Evolutionary conservation across 345 rosid species (phyloP).

Genomic region (Salix suchowensis): DNA sequence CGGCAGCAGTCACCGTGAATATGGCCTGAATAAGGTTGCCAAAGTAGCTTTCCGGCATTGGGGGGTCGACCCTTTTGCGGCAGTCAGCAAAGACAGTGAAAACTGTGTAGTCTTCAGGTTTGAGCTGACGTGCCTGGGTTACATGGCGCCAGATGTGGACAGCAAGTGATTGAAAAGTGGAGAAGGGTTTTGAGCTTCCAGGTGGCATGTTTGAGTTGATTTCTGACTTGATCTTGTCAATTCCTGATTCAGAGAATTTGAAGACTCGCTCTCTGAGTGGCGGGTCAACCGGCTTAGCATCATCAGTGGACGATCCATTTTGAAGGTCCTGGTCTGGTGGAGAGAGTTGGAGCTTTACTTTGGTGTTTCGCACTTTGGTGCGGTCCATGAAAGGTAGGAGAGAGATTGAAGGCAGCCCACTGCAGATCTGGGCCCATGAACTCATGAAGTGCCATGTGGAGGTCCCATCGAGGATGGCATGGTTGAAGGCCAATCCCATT

Average conservation of each 20-base stretch:
- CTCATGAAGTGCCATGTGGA: slow-evolving; percentile 98
- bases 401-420: slow-evolving; percentile 40
- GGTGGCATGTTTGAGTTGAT: slow-evolving; percentile 46
- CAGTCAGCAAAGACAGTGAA: slow-evolving; percentile 88
- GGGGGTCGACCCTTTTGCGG: slow-evolving; percentile 75
- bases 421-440: slow-evolving; percentile 75
- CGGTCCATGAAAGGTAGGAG: slow-evolving; percentile 69
- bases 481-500: slow-evolving; percentile 91
- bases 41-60: slow-evolving; percentile 77
- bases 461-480: slow-evolving; percentile 80
- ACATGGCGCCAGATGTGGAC: slow-evolving; percentile 93
- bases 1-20: slow-evolving; percentile 75
- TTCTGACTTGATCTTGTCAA: slow-evolving; percentile 63
- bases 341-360: slow-evolving; percentile 66
- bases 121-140: slow-evolving; percentile 64
- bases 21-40: slow-evolving; percentile 90
- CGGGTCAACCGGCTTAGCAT: slow-evolving; percentile 21
- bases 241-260: slow-evolving; percentile 63
- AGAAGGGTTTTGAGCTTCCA: slow-evolving; percentile 62
- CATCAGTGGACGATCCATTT: slow-evolving; percentile 26
- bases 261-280: slow-evolving; percentile 61
- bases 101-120: slow-evolving; percentile 72
- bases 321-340: slow-evolving; percentile 33
- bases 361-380: slow-evolving; percentile 67
- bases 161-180: slow-evolving; percentile 80